phyloP scores from a whole-genome alignment of 2,329 filamentous ascomycete species.

The Ceratocystis albifundus region DNA sequence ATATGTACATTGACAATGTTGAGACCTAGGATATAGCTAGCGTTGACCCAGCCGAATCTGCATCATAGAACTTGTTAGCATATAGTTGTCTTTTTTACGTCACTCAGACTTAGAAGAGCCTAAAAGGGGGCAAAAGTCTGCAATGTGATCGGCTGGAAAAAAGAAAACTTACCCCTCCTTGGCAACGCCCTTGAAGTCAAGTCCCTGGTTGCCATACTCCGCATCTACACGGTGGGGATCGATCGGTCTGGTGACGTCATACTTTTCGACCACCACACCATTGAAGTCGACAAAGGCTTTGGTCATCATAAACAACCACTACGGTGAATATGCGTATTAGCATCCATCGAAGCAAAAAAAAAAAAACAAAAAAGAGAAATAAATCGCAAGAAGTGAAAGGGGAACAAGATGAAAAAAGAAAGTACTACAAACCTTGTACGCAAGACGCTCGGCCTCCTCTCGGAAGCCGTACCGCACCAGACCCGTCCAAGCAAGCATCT shows the following conservation, averaged over 20 bases:
- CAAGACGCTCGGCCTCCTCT: constrained; percentile 76
- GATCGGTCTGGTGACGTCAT: constrained; percentile 81
- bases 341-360: neutral
- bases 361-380: neutral
- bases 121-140: neutral
- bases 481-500: constrained; percentile 95
- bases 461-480: constrained; percentile 83
- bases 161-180: constrained; percentile 70
- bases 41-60: constrained; percentile 98
- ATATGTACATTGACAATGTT: constrained; percentile 82
- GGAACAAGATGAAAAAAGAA: neutral
- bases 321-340: neutral
- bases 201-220: constrained; percentile 94
- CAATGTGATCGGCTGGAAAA: constrained; percentile 10
- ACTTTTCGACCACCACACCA: constrained; percentile 96
- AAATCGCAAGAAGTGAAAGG: neutral
- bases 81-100: neutral
- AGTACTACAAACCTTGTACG: constrained; percentile 50
- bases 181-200: constrained; percentile 89
- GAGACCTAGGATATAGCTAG: constrained; percentile 88
- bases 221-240: constrained; percentile 91
- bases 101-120: neutral
- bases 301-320: constrained; percentile 94
- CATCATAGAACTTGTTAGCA: constrained; percentile 27
- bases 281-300: constrained; percentile 98